Percentiles rank a stretch among this genome's conserved stretches.
These are phyloP conservation scores for Orbilia javanica DNA, from an alignment of 2,329 filamentous ascomycete genomes.

Conservation along the genomic window DNA sequence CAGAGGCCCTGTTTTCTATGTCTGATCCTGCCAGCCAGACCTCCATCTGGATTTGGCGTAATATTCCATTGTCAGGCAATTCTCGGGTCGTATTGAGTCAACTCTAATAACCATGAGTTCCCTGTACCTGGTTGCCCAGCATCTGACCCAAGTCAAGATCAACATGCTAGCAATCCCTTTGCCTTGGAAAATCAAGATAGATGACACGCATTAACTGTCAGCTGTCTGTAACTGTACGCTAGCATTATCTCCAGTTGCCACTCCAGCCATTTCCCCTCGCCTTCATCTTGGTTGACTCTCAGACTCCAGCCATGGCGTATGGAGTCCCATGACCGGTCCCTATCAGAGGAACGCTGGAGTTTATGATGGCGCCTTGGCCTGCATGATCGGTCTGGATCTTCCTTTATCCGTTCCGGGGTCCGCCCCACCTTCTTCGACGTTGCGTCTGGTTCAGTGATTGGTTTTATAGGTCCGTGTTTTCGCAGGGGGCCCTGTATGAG, in stretches of 20 bases:
- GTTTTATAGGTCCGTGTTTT: conserved; percentile 12
- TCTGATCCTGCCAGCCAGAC: conserved; percentile 9
- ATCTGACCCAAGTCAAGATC: conserved; percentile 31
- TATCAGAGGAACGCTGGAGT: conserved; percentile 12
- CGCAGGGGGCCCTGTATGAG: not conserved
- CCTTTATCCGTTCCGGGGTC: conserved; percentile 58
- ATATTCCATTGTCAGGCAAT: conserved; percentile 24
- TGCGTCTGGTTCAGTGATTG: conserved; percentile 17
- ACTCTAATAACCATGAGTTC: conserved; percentile 18
- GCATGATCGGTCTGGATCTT: conserved; percentile 58
- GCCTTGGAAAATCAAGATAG: conserved; percentile 32
- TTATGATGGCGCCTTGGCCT: conserved; percentile 49
- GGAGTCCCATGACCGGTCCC: conserved; percentile 41
- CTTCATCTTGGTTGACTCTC: conserved; percentile 1
- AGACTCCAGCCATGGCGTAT: conserved; percentile 21
- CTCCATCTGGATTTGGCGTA: conserved; percentile 11
- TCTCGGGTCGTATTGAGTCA: conserved; percentile 27
- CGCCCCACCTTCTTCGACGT: conserved; percentile 29
- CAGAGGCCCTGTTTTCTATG: not conserved
- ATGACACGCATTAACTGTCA: conserved; percentile 46
- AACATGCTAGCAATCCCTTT: conserved; percentile 21
- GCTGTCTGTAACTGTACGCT: conserved; percentile 4
- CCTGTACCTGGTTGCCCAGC: conserved; percentile 5
- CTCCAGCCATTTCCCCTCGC: conserved; percentile 8
- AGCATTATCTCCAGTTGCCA: conserved; percentile 24